Conservation (phyloP, 2,329 filamentous ascomycete genomes). For the Claviceps pazoutovae region DNA sequence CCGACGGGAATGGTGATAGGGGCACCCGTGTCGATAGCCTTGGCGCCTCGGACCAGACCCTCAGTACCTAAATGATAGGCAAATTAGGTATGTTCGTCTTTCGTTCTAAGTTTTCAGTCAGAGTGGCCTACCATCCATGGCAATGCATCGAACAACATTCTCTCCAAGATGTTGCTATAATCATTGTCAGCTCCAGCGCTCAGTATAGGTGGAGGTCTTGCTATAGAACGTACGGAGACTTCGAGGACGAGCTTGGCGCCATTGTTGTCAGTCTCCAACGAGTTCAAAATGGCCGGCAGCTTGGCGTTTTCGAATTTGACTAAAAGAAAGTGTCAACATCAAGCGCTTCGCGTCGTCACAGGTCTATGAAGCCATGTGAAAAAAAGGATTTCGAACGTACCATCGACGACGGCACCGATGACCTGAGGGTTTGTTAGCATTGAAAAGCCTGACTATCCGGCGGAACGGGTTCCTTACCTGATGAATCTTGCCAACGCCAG, state of each 20-base stretch:
- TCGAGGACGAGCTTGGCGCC: constrained; percentile 91
- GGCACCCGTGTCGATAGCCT: constrained; percentile 74
- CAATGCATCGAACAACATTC: constrained; percentile 98
- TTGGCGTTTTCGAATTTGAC: constrained; percentile 94
- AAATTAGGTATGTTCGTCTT: constrained; percentile 3
- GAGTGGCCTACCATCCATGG: constrained; percentile 81
- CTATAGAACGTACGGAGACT: constrained; percentile 60
- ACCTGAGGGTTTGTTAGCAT: constrained; percentile 49
- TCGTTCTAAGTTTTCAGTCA: not conserved
- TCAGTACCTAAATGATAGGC: constrained; percentile 63
- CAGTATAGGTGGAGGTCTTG: not conserved
- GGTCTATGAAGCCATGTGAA: not conserved
- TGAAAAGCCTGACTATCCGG: constrained; percentile 1
- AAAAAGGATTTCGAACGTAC: constrained; percentile 40
- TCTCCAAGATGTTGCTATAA: constrained; percentile 95
- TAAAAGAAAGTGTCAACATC: constrained; percentile 28
- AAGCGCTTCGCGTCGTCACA: not conserved
- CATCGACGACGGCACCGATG: constrained; percentile 98
- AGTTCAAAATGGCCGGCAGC: constrained; percentile 95
- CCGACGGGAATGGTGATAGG: constrained; percentile 97
- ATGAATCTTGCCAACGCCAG: constrained; percentile 54
- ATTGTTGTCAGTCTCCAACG: constrained; percentile 80
- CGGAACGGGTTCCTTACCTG: constrained; percentile 35
- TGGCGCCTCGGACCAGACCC: constrained; percentile 90
- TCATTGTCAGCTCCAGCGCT: constrained; percentile 21